Base-by-base conservation (phyloP, 2,329 filamentous ascomycete genomes). In the Diaporthe sp. region DNA sequence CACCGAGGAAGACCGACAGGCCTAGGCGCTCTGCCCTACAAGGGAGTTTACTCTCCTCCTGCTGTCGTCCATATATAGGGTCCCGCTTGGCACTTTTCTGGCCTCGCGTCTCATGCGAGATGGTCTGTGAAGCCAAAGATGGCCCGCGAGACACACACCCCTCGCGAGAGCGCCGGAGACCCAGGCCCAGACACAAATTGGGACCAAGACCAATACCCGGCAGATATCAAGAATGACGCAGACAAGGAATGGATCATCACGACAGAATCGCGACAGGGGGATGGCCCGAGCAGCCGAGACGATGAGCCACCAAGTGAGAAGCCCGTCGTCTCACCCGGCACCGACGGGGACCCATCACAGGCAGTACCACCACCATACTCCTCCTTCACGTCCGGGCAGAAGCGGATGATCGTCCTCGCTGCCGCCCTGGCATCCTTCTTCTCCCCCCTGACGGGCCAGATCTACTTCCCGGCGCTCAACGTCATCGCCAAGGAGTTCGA, bases 401-500 rank as follows among this genome's bases (percentile, higher is more conserved):
- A 87, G 70, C 81, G 83, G 7, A 72, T 81, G 55, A 82, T 87
- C 53, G 82, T 86, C n/a, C 75, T 86, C 5, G 82, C 79, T 6
- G 84, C 83, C 4, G 80, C 85, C 2, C 63, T 81, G 6, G 81
- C 81, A 8, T 84, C 84, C 47, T 82, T 87, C 78, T 86, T 87
- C 78, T 88, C 86, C 10, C 86, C 86, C 3, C 79, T 88, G 59
- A 85, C 85, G 0, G 84, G 85, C 4, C 84, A 88, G 58, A 89
- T 90, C 27, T 91, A 90, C 81, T 86, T 89, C 66, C 89, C 88
- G 2, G 88, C 89, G 0, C 79, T 90, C 37, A 84, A 85, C 22
- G 81, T 84, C 9, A 82, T 91, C 13, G 85, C 88, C 10, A 76
- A 83, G 3, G 87, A 88, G 53, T 81, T 90, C 12, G 37, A 84